Evolutionary conservation across 1,139 yeast genomes (phyloP), one percentile per base, ranked within the genome.

Genomic region (Meyerozyma elateridarum): DNA sequence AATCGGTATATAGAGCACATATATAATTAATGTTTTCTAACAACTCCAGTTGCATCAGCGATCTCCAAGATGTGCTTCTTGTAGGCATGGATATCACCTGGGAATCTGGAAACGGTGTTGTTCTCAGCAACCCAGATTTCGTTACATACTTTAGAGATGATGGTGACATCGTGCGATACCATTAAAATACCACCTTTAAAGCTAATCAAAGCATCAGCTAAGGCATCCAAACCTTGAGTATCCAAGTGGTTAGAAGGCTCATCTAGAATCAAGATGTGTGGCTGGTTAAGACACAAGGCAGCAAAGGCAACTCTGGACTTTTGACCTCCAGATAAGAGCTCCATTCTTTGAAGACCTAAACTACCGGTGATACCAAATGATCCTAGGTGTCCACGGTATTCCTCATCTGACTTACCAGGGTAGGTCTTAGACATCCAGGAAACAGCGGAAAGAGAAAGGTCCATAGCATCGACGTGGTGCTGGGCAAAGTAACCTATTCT

Each of bases 201-300:
- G 41, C 76, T 79, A 44, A 72, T 78, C 51, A 91, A 70, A 1
- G 97, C 97, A 25, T 83, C 93, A 6, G 94, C 81, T 42, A 91
- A 71, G 1, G 98, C 97, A 59, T 91, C 98, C 52, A 91, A 70
- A 75, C 97, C 98, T 32, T 94, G 85, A 11, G 96, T 89, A 81
- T 91, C 99, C 74, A 91, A 78, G 61, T 91, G 99, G 65, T 91
- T 91, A 8, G 97, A 87, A 61, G 99, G 99, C 72, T 93, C 99
- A 69, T 91, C 99, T 46, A 91, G 69, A 53, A 91, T 78, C 49
- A 91, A 70, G 29, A 91, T 79, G 55, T 91, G 98, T n/a, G 98
- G 98, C 43, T 82, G 83, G 43, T 76, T 75, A 51, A 91, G 69
- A 61, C 97, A 88, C 44, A 91, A 70, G 14, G 96, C 91, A 8